phyloP scores from a whole-genome alignment of 257 asterid genomes.

The Marsdenia floribunda region DNA sequence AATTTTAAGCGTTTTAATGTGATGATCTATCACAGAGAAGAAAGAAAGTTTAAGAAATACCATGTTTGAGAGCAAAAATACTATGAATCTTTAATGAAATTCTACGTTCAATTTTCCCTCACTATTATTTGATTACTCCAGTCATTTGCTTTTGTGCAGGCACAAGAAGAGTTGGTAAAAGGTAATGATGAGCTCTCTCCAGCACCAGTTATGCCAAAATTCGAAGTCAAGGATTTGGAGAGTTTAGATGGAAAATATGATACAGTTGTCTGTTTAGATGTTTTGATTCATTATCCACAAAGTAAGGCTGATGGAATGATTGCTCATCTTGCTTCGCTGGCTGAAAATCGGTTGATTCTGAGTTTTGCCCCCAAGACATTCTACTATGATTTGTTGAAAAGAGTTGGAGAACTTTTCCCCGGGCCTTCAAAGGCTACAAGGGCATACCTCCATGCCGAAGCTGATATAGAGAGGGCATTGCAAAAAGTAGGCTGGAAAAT shows the following conservation, averaged over 20 bases:
- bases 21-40: not conserved
- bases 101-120: not conserved
- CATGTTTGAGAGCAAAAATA: not conserved
- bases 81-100: not conserved
- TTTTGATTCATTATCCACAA: slow-evolving; percentile 94
- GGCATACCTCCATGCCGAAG: slow-evolving; percentile 87
- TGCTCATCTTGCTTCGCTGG: slow-evolving; percentile 87
- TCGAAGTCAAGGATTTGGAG: slow-evolving; percentile 82
- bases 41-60: not conserved
- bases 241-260: slow-evolving; percentile 79
- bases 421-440: slow-evolving; percentile 99
- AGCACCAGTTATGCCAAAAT: slow-evolving; percentile 58
- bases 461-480: slow-evolving; percentile 79
- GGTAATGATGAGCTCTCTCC: slow-evolving; percentile 43
- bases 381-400: slow-evolving; percentile 70
- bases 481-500: slow-evolving; percentile 82
- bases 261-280: slow-evolving; percentile 87
- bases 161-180: slow-evolving; percentile 53
- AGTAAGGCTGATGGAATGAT: slow-evolving; percentile 90
- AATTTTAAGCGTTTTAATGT: not conserved
- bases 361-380: slow-evolving; percentile 94
- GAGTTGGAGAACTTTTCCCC: slow-evolving; percentile 88
- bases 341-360: slow-evolving; percentile 69
- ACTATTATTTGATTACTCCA: not conserved
- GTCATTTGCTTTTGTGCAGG: slow-evolving; percentile 38